Conservation (phyloP, 768 basidiomycete species). For the Gloeopeniophorella convolvens region DNA sequence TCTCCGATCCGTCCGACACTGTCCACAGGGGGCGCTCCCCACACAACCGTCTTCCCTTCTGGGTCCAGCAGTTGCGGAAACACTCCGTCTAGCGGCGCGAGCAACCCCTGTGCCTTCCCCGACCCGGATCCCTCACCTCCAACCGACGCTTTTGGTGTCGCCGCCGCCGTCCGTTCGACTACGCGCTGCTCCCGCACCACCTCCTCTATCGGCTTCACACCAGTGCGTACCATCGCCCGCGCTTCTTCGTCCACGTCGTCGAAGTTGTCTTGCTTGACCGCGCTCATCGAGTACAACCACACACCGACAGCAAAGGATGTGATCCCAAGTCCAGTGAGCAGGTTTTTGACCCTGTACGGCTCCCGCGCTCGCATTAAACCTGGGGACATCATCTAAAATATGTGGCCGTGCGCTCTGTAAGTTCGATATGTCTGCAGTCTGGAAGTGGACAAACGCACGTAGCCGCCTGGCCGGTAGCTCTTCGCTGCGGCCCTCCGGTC, state of each 20-base stretch:
- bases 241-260: constrained; percentile 54
- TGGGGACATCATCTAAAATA: constrained; percentile 53
- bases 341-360: constrained; percentile 76
- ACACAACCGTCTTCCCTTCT: constrained; percentile 54
- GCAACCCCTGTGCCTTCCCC: constrained; percentile 48
- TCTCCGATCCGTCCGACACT: constrained; percentile 41
- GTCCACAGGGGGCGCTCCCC: constrained; percentile 69
- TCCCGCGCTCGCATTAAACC: constrained; percentile 83
- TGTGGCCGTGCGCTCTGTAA: too few species aligned
- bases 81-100: constrained; percentile 35
- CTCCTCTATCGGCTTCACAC: constrained; percentile 8
- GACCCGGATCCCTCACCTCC: too few species aligned
- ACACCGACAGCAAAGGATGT: constrained; percentile 72
- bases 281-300: constrained; percentile 89
- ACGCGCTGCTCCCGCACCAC: not conserved
- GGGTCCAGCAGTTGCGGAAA: constrained; percentile 56
- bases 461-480: constrained; percentile 48
- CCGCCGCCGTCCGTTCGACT: not conserved
- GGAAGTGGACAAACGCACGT: constrained; percentile 33
- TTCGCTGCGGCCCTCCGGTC: constrained; percentile 36
- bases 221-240: constrained; percentile 16
- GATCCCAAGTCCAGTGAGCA: constrained; percentile 66
- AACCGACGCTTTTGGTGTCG: not conserved
- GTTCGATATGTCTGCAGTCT: not conserved
- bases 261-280: constrained; percentile 20